Conservation (phyloP, 1,284 basidiomycete species). For the Mycosarcoma maydis region DNA sequence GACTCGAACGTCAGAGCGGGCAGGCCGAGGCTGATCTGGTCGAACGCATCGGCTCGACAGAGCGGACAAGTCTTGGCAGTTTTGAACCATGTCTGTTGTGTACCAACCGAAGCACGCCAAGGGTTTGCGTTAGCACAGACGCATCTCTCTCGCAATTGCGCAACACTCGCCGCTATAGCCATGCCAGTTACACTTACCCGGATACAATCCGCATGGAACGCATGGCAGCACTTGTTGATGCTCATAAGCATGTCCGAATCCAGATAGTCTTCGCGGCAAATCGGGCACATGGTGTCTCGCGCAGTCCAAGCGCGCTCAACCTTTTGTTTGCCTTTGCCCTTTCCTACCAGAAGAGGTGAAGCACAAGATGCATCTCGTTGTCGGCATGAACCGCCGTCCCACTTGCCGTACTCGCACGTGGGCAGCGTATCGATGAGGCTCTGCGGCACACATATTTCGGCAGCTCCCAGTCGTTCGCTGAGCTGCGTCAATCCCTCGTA, state of each 20-base stretch:
- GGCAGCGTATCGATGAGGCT: conserved; percentile 30
- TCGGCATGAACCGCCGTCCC: conserved; percentile 36
- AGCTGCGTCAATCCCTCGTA: conserved; percentile 38
- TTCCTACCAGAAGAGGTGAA: conserved; percentile 10
- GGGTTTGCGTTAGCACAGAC: no score
- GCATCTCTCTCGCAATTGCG: no score
- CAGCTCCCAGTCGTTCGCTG: conserved; percentile 26
- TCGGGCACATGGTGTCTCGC: conserved; percentile 42
- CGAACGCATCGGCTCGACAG: conserved; percentile 38
- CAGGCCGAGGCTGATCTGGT: conserved; percentile 21
- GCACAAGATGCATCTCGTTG: neutral
- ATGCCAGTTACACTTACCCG: no score
- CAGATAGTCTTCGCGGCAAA: conserved; percentile 40
- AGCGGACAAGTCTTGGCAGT: conserved; percentile 43
- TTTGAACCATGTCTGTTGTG: conserved; percentile 35
- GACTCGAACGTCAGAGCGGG: conserved; percentile 21
- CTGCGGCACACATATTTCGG: conserved; percentile 24
- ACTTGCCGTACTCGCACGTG: conserved; percentile 35
- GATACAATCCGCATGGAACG: conserved; percentile 43
- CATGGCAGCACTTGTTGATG: conserved; percentile 36
- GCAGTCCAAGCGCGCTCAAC: neutral
- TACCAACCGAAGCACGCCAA: no score
- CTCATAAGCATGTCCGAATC: conserved; percentile 43
- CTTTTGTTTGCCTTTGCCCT: conserved; percentile 38
- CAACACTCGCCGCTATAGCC: no score